Base-by-base conservation (phyloP, 495 filamentous ascomycete genomes). In the Penicillium samsonianum region DNA sequence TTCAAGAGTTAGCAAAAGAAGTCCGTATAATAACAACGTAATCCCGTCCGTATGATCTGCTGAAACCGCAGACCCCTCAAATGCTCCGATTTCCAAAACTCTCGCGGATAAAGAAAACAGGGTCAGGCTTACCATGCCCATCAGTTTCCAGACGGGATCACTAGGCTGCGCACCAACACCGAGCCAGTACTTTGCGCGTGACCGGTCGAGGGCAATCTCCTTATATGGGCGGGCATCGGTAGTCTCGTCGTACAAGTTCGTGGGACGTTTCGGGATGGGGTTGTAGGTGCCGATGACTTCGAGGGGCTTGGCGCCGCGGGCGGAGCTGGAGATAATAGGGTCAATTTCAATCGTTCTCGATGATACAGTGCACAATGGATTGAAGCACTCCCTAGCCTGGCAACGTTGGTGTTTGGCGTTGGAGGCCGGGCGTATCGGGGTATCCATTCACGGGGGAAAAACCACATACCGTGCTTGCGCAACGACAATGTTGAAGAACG, bases 271-370 rank as follows among this genome's bases (percentile, higher is more conserved):
- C 22, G 94, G 94, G 42, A 96, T 80, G 1, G 94, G 92, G 75
- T 98, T 88, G 81, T 96, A 96, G 57, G 95, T 98, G 59, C 89
- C 88, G 52, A 98, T 86, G 53, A 98, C 94, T 78, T 98, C 94
- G 69, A 98, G 78, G 7, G 94, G 94, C 62, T 87, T 87, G 67
- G 84, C 86, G 74, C 93, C 89, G 33, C 91, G 83, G 33, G 93
- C 92, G 14, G 91, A 72, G 14, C 77, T 79, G 45, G 28, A 42
- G 51, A 22, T 25, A 38, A 28, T 37, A 58, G 28, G 16, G 51
- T 48, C 45, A 56, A 43, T 23, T 41, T 22, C 11, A 8, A 11
- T 41, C 43, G 42, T 28, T 53, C 5, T 22, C 19, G 1, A 9
- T n/a, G 14, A 47, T 28, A 17, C 1, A 23, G 11, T 25, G 23